These are phyloP conservation scores for Pterula multifida DNA, from an alignment of 1,284 basidiomycete genomes.

Conservation along the genomic window DNA sequence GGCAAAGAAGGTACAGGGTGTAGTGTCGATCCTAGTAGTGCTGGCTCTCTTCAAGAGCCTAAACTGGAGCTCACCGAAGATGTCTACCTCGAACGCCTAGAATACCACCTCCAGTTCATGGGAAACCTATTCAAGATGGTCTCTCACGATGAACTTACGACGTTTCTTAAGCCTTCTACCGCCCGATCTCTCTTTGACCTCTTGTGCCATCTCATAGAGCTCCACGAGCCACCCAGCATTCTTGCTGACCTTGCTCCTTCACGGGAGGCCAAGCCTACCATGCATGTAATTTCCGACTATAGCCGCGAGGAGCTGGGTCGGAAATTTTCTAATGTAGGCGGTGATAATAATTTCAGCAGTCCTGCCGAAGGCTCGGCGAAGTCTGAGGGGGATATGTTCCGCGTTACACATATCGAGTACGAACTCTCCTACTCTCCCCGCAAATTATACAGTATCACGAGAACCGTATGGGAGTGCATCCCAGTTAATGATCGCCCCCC, in stretches of 20 bases:
- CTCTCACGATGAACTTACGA: background rate
- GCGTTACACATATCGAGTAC: background rate
- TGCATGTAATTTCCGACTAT: background rate
- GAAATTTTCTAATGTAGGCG: background rate
- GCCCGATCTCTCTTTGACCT: background rate
- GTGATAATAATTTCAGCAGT: background rate
- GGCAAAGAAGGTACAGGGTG: background rate
- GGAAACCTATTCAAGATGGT: background rate
- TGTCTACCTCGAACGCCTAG: background rate
- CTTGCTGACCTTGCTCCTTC: background rate
- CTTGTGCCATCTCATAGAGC: background rate
- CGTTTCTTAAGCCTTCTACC: background rate
- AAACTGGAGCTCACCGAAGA: background rate
- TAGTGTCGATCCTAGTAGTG: background rate
- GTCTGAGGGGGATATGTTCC: background rate
- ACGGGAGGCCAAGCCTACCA: background rate
- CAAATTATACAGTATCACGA: background rate
- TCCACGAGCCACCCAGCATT: background rate
- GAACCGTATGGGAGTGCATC: background rate
- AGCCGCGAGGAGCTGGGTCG: background rate
- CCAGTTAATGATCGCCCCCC: too few species aligned
- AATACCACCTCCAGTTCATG: background rate
- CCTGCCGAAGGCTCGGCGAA: background rate
- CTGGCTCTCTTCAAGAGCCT: background rate
- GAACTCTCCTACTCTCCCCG: background rate